phyloP scores from a whole-genome alignment of 192 early-diverging fungal genomes.

The Linderina pennispora region DNA sequence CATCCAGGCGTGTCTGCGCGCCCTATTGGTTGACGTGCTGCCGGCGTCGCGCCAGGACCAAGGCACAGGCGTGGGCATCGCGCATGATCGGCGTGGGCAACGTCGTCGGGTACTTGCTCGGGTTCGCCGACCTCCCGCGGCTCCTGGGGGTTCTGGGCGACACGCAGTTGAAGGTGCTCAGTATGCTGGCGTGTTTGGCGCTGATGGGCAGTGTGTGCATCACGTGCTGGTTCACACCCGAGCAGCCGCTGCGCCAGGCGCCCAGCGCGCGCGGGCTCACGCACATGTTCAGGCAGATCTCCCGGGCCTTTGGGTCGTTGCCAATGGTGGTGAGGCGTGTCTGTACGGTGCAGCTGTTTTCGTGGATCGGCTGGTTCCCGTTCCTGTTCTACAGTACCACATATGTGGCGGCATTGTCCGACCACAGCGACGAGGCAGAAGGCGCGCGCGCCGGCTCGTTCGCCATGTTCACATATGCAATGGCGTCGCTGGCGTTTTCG shows the following conservation, averaged over 20 bases:
- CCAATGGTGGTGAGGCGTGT: constrained; percentile 68
- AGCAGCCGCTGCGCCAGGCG: constrained; percentile 31
- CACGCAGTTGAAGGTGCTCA: constrained; percentile 76
- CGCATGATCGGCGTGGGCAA: constrained; percentile 82
- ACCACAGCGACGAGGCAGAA: constrained; percentile 26
- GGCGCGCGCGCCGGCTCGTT: constrained; percentile 80
- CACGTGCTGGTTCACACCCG: constrained; percentile 62
- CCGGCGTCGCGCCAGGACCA: constrained; percentile 74
- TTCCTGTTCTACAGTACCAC: constrained; percentile 84
- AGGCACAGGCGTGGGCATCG: constrained; percentile 79
- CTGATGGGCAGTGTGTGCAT: constrained; percentile 53
- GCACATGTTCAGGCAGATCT: too few species aligned
- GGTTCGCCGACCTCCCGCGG: constrained; percentile 68
- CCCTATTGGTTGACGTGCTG: constrained; percentile 79
- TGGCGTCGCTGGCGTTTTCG: constrained; percentile 57
- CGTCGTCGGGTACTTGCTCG: constrained; percentile 80
- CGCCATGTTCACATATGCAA: constrained; percentile 73
- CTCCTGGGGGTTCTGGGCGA: constrained; percentile 63
- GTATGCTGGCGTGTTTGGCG: constrained; percentile 60
- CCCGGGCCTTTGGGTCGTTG: constrained; percentile 45
- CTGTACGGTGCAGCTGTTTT: constrained; percentile 88
- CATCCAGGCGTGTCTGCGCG: constrained; percentile 75
- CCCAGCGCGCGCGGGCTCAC: not conserved
- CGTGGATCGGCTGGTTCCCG: constrained; percentile 97
- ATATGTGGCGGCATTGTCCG: constrained; percentile 24